Conservation (phyloP, 2,329 filamentous ascomycete genomes). For the Saccharata proteae region DNA sequence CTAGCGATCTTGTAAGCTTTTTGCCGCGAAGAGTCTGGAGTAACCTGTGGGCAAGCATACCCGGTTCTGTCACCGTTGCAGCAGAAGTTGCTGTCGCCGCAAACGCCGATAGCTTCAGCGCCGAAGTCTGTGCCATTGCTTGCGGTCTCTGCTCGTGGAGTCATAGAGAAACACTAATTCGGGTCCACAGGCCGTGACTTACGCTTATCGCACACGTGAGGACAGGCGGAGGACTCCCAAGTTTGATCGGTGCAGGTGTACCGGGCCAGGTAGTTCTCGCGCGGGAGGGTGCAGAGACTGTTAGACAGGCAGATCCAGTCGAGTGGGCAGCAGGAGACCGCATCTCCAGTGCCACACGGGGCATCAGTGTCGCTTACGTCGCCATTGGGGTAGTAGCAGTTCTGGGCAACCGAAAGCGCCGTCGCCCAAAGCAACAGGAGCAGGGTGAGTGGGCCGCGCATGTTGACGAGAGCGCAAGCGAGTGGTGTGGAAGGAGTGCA, state of each 20-base stretch:
- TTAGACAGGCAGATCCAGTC: constrained; percentile 22
- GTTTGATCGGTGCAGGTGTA: constrained; percentile 22
- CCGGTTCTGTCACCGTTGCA: constrained; percentile 11
- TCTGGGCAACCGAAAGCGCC: constrained; percentile 11
- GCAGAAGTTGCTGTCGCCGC: constrained; percentile 12
- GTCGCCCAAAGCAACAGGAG: neutral
- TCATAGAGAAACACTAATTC: neutral
- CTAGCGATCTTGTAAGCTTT: constrained; percentile 10
- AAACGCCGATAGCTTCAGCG: constrained; percentile 13
- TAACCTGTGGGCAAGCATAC: constrained; percentile 9
- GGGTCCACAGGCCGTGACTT: neutral
- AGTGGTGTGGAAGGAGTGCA: neutral
- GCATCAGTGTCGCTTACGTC: constrained; percentile 13
- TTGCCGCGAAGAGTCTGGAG: constrained; percentile 8
- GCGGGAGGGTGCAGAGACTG: constrained; percentile 19
- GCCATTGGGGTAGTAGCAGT: constrained; percentile 26
- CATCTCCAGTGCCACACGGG: constrained; percentile 14
- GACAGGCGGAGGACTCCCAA: constrained; percentile 17
- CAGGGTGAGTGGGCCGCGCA: neutral
- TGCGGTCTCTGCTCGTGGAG: neutral
- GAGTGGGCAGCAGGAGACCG: constrained; percentile 21
- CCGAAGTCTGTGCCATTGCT: constrained; percentile 9
- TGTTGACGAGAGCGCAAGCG: too few relatives aligned
- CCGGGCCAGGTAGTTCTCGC: constrained; percentile 15
- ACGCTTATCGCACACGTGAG: constrained; percentile 17